Percentiles rank a stretch among this genome's conserved stretches.
Evolutionary conservation across 768 basidiomycete genomes (phyloP).

Genomic region (Leucogyrophana mollusca): DNA sequence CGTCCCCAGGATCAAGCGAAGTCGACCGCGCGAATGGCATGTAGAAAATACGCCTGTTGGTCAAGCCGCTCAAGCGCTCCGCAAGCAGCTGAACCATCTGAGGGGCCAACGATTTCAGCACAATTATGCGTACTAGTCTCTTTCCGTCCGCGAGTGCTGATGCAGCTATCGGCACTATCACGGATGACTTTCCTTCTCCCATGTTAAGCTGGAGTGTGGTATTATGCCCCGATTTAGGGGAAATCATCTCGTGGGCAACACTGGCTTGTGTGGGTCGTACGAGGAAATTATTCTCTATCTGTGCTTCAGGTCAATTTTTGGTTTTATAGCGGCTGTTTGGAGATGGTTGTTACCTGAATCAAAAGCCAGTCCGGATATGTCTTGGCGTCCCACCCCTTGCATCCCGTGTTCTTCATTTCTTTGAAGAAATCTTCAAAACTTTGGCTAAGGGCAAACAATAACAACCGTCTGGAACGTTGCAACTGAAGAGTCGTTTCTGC

Average conservation of each 20-base stretch:
- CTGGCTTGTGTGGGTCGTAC: slow-evolving; percentile 25
- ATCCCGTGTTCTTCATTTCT: slow-evolving; percentile 16
- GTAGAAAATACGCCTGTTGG: slow-evolving; percentile 31
- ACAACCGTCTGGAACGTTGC: slow-evolving; percentile 31
- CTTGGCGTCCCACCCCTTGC: slow-evolving; percentile 15
- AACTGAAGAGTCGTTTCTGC: slow-evolving; percentile 24
- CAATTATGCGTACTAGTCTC: slow-evolving; percentile 29
- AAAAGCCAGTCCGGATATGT: slow-evolving; percentile 18
- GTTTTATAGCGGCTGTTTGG: not conserved
- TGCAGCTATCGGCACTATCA: slow-evolving; percentile 31
- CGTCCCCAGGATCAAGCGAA: slow-evolving; percentile 8
- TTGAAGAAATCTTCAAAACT: slow-evolving; percentile 11
- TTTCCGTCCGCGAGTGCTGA: slow-evolving; percentile 24
- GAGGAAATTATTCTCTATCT: slow-evolving; percentile 27
- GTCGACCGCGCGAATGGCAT: slow-evolving; percentile 30
- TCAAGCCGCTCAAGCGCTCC: slow-evolving; percentile 28
- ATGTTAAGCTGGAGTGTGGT: slow-evolving; percentile 49
- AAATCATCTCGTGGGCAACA: slow-evolving; percentile 32
- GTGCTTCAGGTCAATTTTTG: slow-evolving; percentile 1
- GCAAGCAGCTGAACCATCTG: slow-evolving; percentile 34
- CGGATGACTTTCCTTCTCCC: slow-evolving; percentile 54
- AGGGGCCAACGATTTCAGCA: slow-evolving; percentile 27
- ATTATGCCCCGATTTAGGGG: slow-evolving; percentile 27
- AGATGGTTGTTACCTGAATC: slow-evolving; percentile 11
- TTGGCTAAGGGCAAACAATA: slow-evolving; percentile 15